Evolutionary conservation across 495 filamentous ascomycete species (phyloP).

Genomic region (Haplographium delicatum): DNA sequence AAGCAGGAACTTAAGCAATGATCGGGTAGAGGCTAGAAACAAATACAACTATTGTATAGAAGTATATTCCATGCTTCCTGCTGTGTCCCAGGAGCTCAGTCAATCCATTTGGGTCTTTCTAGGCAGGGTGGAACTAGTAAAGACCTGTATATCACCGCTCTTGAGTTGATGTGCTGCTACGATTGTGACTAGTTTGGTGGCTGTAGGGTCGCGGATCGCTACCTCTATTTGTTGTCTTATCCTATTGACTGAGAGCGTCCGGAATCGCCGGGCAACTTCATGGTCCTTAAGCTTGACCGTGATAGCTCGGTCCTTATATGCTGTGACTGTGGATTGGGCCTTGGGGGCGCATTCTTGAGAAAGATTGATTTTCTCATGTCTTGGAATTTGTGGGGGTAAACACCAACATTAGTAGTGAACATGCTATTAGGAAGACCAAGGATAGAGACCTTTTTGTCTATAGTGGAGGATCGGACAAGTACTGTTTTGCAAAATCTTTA

Average conservation of each 20-base stretch:
- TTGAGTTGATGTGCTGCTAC: constrained; percentile 14
- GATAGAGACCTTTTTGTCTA: no score
- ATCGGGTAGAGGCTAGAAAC: no score
- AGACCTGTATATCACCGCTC: constrained; percentile 13
- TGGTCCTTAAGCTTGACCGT: constrained; percentile 8
- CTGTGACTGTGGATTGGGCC: constrained; percentile 7
- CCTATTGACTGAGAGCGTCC: constrained; percentile 1
- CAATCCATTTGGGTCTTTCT: no score
- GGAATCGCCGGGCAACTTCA: constrained; percentile 2
- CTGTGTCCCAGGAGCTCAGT: no score
- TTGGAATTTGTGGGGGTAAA: no score
- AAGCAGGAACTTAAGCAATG: constrained; percentile 54
- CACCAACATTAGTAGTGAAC: no score
- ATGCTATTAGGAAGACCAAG: no score
- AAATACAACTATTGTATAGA: no score
- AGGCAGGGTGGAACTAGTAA: constrained; percentile 11
- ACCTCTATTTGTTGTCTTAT: constrained; percentile 1
- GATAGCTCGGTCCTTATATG: constrained; percentile 9
- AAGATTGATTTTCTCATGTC: no score
- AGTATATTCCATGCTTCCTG: no score
- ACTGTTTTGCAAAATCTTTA: no score
- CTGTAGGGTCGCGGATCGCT: constrained; percentile 4
- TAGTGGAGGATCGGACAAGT: no score
- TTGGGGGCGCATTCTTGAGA: constrained; percentile 1
- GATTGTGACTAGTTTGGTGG: constrained; percentile 5